A percentile compares a stretch with the other conserved stretches of the same genome.
phyloP scores from a whole-genome alignment of 352 stramenopile species.

The Globisporangium mamillatum region DNA sequence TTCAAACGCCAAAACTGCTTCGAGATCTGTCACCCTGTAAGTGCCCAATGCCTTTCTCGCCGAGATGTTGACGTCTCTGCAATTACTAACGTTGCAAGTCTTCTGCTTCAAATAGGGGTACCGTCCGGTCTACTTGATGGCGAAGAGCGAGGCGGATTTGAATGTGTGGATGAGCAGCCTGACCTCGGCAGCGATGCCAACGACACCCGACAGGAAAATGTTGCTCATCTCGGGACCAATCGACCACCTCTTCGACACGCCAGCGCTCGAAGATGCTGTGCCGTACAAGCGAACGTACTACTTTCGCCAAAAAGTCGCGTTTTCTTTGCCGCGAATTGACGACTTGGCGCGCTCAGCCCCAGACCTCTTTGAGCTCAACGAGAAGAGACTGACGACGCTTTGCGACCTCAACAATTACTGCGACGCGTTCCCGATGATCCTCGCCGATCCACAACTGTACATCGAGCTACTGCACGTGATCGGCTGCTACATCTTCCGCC shows the following conservation, averaged over 20 bases:
- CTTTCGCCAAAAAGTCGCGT: slow-evolving; percentile 84
- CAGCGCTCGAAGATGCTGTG: slow-evolving; percentile 71
- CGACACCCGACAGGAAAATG: slow-evolving; percentile 65
- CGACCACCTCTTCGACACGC: slow-evolving; percentile 76
- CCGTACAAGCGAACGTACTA: slow-evolving; percentile 84
- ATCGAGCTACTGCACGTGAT: slow-evolving; percentile 80
- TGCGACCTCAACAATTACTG: slow-evolving; percentile 87
- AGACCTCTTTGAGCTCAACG: slow-evolving; percentile 84
- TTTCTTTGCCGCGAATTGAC: slow-evolving; percentile 61
- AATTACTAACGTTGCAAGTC: slow-evolving; percentile 2
- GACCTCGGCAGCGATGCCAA: slow-evolving; percentile 77
- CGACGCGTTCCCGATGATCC: slow-evolving; percentile 76
- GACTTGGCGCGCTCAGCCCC: slow-evolving; percentile 40
- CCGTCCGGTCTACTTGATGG: slow-evolving; percentile 83
- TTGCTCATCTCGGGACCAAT: slow-evolving; percentile 53
- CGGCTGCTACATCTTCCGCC: slow-evolving; percentile 80
- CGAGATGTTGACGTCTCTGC: not conserved
- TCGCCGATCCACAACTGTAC: slow-evolving; percentile 78
- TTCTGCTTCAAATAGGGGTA: slow-evolving; percentile 43
- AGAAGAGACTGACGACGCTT: slow-evolving; percentile 77
- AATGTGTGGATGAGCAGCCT: slow-evolving; percentile 86
- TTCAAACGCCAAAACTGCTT: slow-evolving; percentile 89
- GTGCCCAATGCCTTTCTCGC: slow-evolving; percentile 3
- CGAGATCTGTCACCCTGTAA: slow-evolving; percentile 79
- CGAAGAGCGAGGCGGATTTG: slow-evolving; percentile 79